phyloP scores from a whole-genome alignment of 495 filamentous ascomycete species.

The Tuber borchii region DNA sequence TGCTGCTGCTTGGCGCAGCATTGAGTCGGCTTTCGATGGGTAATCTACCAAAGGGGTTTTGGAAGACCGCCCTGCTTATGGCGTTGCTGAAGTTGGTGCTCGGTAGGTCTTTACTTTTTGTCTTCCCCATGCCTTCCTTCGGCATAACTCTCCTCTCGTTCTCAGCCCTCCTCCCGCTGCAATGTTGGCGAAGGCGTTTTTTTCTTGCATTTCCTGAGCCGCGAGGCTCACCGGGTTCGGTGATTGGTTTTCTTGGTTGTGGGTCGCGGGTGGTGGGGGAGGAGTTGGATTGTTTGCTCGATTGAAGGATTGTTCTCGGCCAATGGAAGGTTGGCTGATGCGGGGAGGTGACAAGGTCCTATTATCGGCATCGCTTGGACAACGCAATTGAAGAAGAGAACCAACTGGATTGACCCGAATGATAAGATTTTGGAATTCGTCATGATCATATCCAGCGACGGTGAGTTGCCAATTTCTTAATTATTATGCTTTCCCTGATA shows the following conservation, averaged over 20 bases:
- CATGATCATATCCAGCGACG: constrained; percentile 35
- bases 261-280: not conserved
- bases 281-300: not conserved
- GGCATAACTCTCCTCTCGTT: not conserved
- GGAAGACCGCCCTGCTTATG: constrained; percentile 36
- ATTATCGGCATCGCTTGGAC: constrained; percentile 41
- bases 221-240: not conserved
- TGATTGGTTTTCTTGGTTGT: not conserved
- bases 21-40: constrained; percentile 31
- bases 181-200: not conserved
- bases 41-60: constrained; percentile 38
- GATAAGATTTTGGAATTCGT: constrained; percentile 40
- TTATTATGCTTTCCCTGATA: not conserved
- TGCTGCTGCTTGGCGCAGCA: constrained; percentile 34
- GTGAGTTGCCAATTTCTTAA: constrained; percentile 18
- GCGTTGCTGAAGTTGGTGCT: constrained; percentile 38
- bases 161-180: not conserved
- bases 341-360: constrained; percentile 20
- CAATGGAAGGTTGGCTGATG: not conserved
- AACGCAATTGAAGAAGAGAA: constrained; percentile 23
- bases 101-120: constrained; percentile 19
- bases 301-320: not conserved
- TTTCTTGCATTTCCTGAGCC: not conserved
- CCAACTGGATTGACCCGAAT: constrained; percentile 21
- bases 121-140: not conserved